These are phyloP conservation scores for Castanopsis chinensis DNA, from an alignment of 306 rosid species.

Conservation along the genomic window DNA sequence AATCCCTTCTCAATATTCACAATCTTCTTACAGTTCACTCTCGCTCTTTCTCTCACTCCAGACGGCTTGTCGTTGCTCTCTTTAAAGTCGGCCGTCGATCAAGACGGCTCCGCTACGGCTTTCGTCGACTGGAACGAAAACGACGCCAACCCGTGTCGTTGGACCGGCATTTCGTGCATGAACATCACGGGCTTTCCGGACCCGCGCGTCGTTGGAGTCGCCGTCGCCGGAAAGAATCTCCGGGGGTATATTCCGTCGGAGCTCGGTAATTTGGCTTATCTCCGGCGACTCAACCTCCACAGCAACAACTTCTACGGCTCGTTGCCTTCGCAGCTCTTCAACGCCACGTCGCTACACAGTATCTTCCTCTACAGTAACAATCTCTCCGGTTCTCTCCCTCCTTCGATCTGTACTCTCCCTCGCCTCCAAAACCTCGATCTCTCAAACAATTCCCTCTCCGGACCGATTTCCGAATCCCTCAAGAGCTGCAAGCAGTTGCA, in stretches of 20 bases:
- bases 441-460: constrained; percentile 76
- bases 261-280: constrained; percentile 68
- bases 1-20: constrained; percentile 1
- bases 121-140: constrained; percentile 79
- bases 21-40: background rate
- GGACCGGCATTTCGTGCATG: constrained; percentile 85
- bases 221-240: constrained; percentile 68
- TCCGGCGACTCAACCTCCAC: constrained; percentile 88
- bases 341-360: constrained; percentile 82
- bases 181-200: constrained; percentile 58
- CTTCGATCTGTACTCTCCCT: constrained; percentile 64
- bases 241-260: constrained; percentile 93
- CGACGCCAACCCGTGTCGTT: constrained; percentile 66
- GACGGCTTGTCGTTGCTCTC: constrained; percentile 94
- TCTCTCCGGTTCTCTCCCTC: constrained; percentile 74
- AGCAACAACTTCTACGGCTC: constrained; percentile 67
- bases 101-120: constrained; percentile 13
- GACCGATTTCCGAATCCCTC: constrained; percentile 42
- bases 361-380: constrained; percentile 82
- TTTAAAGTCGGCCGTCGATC: constrained; percentile 83
- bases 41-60: constrained; percentile 58
- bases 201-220: constrained; percentile 77
- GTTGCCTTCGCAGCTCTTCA: constrained; percentile 78
- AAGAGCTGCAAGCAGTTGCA: constrained; percentile 65
- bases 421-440: constrained; percentile 85